These are phyloP conservation scores for Boletus patriciae DNA, from an alignment of 768 basidiomycete species.

Conservation along the genomic window DNA sequence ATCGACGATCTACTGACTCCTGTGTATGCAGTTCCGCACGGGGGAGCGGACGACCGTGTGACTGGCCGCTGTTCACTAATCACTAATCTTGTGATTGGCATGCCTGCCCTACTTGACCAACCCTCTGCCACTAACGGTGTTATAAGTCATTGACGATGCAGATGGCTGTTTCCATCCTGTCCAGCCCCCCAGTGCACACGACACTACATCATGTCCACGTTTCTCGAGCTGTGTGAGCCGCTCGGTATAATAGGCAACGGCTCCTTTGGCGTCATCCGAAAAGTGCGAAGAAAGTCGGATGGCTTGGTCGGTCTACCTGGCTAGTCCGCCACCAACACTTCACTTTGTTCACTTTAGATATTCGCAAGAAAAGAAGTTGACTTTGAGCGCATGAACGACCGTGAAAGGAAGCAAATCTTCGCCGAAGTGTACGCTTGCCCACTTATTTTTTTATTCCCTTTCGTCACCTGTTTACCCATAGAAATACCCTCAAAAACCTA, in stretches of 20 bases:
- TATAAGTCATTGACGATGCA: too few relatives aligned
- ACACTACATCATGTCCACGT: conserved; percentile 28
- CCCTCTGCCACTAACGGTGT: too few relatives aligned
- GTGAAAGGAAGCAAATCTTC: conserved; percentile 95
- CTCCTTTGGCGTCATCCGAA: conserved; percentile 95
- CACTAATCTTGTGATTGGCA: too few relatives aligned
- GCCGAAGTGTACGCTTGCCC: conserved; percentile 84
- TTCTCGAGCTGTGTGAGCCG: conserved; percentile 79
- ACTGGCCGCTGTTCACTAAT: too few relatives aligned
- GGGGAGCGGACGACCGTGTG: too few relatives aligned
- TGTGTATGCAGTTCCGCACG: too few relatives aligned
- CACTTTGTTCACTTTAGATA: conserved; percentile 42
- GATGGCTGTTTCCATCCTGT: conserved; percentile 20
- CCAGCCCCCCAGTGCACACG: conserved; percentile 1
- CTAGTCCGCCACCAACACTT: conserved; percentile 5
- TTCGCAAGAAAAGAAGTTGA: conserved; percentile 95
- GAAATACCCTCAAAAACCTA: conserved; percentile 95
- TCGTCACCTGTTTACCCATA: conserved; percentile 32
- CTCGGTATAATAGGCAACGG: conserved; percentile 95
- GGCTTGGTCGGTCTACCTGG: conserved; percentile 60
- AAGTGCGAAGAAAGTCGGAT: conserved; percentile 83
- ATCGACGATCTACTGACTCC: too few relatives aligned
- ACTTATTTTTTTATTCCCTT: not conserved
- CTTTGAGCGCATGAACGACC: conserved; percentile 94
- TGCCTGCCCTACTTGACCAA: too few relatives aligned